Evolutionary conservation across 2,329 filamentous ascomycete genomes (phyloP).

Genomic region (Xylariomycetidae sp.): DNA sequence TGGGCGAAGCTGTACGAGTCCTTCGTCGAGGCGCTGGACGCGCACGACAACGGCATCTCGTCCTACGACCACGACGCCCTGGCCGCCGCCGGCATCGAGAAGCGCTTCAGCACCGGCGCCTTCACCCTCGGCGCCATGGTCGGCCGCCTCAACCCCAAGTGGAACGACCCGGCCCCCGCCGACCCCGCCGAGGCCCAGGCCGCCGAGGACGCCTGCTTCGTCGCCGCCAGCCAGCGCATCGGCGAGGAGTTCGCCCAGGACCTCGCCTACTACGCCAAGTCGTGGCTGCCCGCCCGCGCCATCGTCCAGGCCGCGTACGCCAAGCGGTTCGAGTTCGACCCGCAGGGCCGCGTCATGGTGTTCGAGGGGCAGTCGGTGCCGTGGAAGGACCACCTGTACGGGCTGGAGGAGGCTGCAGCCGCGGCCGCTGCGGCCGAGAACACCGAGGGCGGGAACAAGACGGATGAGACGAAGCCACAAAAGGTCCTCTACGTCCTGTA

Average conservation of each 20-base stretch:
- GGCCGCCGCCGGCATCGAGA: conserved; percentile 64
- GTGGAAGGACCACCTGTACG: conserved; percentile 96
- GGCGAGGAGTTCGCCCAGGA: conserved; percentile 83
- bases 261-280: conserved; percentile 64
- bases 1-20: conserved; percentile 87
- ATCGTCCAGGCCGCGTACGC: conserved; percentile 72
- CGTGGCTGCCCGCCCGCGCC: conserved; percentile 83
- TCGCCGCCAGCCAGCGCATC: conserved; percentile 71
- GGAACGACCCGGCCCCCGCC: conserved; percentile 59
- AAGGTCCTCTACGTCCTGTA: conserved; percentile 85
- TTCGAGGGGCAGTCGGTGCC: conserved; percentile 73
- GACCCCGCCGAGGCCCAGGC: conserved; percentile 57
- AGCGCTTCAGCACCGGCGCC: conserved; percentile 75
- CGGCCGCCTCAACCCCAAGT: conserved; percentile 69
- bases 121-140: conserved; percentile 85
- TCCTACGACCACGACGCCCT: conserved; percentile 69
- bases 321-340: conserved; percentile 60
- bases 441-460: conserved; percentile 26
- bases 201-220: conserved; percentile 76
- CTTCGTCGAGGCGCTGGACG: conserved; percentile 94
- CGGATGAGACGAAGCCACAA: conserved; percentile 31
- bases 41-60: conserved; percentile 93
- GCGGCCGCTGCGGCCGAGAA: too few species aligned
- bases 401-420: conserved; percentile 61
- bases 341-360: conserved; percentile 73